Evolutionary conservation across 2,329 filamentous ascomycete genomes (phyloP).

Genomic region (Beauveria asiatica): DNA sequence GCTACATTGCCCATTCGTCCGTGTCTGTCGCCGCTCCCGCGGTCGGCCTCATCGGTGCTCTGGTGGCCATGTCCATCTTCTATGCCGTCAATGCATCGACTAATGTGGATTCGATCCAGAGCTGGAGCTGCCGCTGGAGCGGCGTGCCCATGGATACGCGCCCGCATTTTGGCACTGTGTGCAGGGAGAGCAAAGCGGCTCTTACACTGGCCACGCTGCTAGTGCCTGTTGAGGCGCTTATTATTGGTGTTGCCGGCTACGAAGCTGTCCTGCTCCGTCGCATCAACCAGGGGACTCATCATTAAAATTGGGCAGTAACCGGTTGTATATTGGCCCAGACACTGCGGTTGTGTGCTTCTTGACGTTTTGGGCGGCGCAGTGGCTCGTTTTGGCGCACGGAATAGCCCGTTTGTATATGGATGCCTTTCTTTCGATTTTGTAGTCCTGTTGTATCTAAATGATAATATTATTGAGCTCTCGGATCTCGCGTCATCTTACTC

Average conservation of each 20-base stretch:
- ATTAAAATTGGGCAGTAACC: not conserved
- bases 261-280: constrained; percentile 31
- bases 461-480: not conserved
- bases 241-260: constrained; percentile 37
- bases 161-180: constrained; percentile 49
- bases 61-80: constrained; percentile 48
- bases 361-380: not conserved
- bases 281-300: constrained; percentile 21
- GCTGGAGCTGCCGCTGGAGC: constrained; percentile 56
- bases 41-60: constrained; percentile 28
- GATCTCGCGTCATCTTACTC: not conserved
- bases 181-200: constrained; percentile 45
- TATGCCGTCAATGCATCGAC: constrained; percentile 47
- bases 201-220: constrained; percentile 47
- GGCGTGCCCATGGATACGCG: constrained; percentile 40
- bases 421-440: not conserved
- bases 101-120: constrained; percentile 46
- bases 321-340: not conserved
- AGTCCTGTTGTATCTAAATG: not conserved
- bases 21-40: constrained; percentile 20
- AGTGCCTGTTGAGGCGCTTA: constrained; percentile 45
- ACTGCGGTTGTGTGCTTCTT: not conserved
- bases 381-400: not conserved
- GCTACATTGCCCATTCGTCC: constrained; percentile 12
- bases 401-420: not conserved